Conservation (phyloP, 352 stramenopile genomes). For the Phytophthora crassamura region DNA sequence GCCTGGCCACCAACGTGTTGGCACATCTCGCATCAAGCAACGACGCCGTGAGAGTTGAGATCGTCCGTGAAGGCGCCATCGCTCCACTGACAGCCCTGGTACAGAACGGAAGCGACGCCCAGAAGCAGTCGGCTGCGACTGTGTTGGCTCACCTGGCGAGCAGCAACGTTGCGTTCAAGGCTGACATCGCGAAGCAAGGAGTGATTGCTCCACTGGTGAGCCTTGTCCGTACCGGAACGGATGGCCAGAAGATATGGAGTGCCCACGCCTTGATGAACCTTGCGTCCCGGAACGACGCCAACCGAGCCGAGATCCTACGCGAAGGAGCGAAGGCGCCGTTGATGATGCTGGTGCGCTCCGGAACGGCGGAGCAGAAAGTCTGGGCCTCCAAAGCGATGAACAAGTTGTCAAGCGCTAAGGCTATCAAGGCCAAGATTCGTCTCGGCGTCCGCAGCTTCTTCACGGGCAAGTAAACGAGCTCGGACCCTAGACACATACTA, state of each 20-base stretch:
- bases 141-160: conserved; percentile 2
- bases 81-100: background rate
- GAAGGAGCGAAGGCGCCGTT: conserved; percentile 3
- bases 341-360: conserved; percentile 6
- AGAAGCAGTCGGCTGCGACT: conserved; percentile 8
- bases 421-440: conserved; percentile 10
- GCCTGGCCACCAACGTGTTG: conserved; percentile 3
- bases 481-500: too few relatives aligned
- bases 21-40: conserved; percentile 3
- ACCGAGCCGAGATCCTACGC: conserved; percentile 9
- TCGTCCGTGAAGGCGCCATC: conserved; percentile 6
- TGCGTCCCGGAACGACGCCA: conserved; percentile 6
- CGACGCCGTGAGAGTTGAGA: conserved; percentile 4
- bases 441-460: conserved; percentile 10
- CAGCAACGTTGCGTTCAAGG: conserved; percentile 5
- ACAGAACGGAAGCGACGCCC: background rate
- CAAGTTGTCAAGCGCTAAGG: conserved; percentile 7
- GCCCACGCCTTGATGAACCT: conserved; percentile 12
- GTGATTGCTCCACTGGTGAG: conserved; percentile 6
- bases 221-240: conserved; percentile 1
- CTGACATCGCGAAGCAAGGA: conserved; percentile 6
- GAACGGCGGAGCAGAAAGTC: conserved; percentile 4
- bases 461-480: background rate
- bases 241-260: conserved; percentile 10
- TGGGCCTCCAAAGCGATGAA: conserved; percentile 8